Base-by-base conservation (phyloP, 129 eudicot genomes). In the Sambucus nigra region DNA sequence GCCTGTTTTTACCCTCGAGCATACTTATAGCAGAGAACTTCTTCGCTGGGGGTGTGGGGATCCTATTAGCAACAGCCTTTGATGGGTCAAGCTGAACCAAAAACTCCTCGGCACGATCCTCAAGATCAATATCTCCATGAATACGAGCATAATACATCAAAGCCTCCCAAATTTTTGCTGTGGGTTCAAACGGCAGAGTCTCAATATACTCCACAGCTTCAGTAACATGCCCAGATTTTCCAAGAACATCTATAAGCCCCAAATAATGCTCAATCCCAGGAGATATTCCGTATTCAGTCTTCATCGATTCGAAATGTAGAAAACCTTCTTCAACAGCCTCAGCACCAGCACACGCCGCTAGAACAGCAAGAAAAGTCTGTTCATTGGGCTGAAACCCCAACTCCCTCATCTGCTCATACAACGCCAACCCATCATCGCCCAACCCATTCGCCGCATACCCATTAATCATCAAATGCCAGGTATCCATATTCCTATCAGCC, bases 271-370 rank as follows among this genome's bases (percentile, higher is more conserved):
- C 67, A 24, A 50, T 2, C 5, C 25, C 12, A 2, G 67, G 58
- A 41, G 53, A 20, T 32, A 62, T 62, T 22, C 49, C 67, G 50
- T 62, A 33, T 5, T 48, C 58, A 0, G 57, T 62, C n/a, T 33
- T 48, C 58, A 62, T 62, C 49, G 23, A 26, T 35, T 48, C 57
- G 10, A 62, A 31, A 25, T 17, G 25, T 2, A 50, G 20, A 50
- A 62, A 62, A 11, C 55, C 66, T 50, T 62, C 67, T 62, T 62
- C 67, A 2, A 62, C 58, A 35, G 58, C 67, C 10, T 62, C 67
- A 0, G 58, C 67, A 33, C 49, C 39, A 4, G 58, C 57, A 62
- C 58, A 32, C 14, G 47, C 58, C 12, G 45, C 9, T 7, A 62
- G 19, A 21, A 62, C 58, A 48, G n/a, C 57, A 32, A 44, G 67